Evolutionary conservation across 2,329 filamentous ascomycete species (phyloP).

Genomic region (Talaromyces amestolkiae): DNA sequence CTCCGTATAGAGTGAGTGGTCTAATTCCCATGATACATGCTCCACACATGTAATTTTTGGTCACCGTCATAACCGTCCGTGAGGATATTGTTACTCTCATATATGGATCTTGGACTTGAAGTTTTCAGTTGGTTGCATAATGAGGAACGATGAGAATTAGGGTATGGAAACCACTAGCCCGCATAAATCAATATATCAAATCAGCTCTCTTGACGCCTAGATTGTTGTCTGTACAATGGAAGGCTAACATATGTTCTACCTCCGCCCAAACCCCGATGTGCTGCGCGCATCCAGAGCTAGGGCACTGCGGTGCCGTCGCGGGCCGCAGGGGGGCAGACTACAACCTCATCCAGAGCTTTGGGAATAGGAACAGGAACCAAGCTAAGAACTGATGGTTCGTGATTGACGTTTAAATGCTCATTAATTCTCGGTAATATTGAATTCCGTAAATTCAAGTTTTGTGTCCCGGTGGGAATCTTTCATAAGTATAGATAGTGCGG

Average conservation of each 20-base stretch:
- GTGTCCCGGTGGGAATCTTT: not conserved
- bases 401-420: not conserved
- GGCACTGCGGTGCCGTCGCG: not conserved
- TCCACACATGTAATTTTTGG: not conserved
- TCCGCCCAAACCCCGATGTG: not conserved
- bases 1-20: not conserved
- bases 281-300: not conserved
- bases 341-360: not conserved
- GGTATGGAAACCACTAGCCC: not conserved
- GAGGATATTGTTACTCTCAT: not conserved
- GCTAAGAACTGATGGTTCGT: not conserved
- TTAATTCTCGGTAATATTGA: not conserved
- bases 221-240: not conserved
- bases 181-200: not conserved
- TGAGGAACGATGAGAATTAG: not conserved
- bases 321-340: not conserved
- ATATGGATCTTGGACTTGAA: not conserved
- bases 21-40: not conserved
- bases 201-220: not conserved
- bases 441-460: not conserved
- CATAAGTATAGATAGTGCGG: not conserved
- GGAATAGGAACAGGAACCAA: slow-evolving; percentile 3
- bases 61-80: not conserved
- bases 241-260: not conserved
- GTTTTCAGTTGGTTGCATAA: not conserved